Percentiles rank a stretch among this genome's conserved stretches.
Evolutionary conservation across 805 yeast genomes (phyloP).

Genomic region (Barnettozyma californica): DNA sequence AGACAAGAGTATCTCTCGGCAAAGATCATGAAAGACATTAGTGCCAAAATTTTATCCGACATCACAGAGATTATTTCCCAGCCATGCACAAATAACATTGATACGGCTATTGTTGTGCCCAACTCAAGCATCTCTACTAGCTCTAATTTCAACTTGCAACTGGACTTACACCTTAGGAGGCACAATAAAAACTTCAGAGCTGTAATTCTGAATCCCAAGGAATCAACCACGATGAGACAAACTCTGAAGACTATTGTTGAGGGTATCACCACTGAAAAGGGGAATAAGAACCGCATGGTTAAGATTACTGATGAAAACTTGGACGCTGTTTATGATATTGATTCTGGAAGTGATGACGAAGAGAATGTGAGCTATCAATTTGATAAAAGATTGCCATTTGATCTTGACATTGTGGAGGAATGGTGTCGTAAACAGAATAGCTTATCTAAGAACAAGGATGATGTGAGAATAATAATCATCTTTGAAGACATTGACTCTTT

Average conservation of each 20-base stretch:
- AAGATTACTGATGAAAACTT: background rate
- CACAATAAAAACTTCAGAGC: conserved; percentile 9
- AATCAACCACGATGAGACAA: conserved; percentile 23
- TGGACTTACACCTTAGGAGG: conserved; percentile 9
- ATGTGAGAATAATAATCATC: conserved; percentile 17
- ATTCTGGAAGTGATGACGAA: conserved; percentile 11
- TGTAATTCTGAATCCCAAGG: conserved; percentile 21
- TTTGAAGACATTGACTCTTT: conserved; percentile 26
- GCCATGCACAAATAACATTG: conserved; percentile 7
- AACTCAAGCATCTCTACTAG: conserved; percentile 21
- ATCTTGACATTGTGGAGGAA: conserved; percentile 22
- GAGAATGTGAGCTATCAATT: conserved; percentile 11
- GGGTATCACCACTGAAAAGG: conserved; percentile 7
- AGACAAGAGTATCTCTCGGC: conserved; percentile 14
- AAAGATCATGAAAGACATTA: conserved; percentile 16
- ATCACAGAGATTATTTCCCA: conserved; percentile 7
- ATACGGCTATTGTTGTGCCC: conserved; percentile 18
- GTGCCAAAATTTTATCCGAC: conserved; percentile 11
- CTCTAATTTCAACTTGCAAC: conserved; percentile 12
- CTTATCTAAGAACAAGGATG: background rate
- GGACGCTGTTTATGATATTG: conserved; percentile 6
- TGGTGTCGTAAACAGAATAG: conserved; percentile 17
- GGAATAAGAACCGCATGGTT: background rate
- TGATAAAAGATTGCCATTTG: conserved; percentile 22
- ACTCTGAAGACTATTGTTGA: conserved; percentile 19